These are phyloP conservation scores for Jaenimonas drosophilae DNA, from an alignment of 208 protist species.

Conservation along the genomic window DNA sequence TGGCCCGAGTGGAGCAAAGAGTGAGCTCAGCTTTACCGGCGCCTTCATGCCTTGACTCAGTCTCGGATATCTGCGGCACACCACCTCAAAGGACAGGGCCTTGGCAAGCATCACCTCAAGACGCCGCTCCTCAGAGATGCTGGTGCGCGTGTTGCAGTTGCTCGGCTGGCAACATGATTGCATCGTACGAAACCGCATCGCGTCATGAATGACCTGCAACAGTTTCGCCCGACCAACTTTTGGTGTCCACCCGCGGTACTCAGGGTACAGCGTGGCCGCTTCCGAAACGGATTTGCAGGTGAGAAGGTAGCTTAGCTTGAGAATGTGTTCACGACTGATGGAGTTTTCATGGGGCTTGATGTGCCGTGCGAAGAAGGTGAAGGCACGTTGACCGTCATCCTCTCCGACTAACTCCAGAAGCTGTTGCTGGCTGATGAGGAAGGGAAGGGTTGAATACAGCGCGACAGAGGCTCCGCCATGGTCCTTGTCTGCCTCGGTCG, in stretches of 20 bases:
- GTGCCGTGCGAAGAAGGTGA: conserved; percentile 72
- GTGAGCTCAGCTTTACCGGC: conserved; percentile 7
- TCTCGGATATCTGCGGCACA: conserved; percentile 31
- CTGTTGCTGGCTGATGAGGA: conserved; percentile 66
- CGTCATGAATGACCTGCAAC: conserved; percentile 33
- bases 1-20: conserved; percentile 16
- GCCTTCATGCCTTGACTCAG: conserved; percentile 3
- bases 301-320: conserved; percentile 74
- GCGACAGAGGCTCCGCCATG: conserved; percentile 7
- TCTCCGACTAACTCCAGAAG: conserved; percentile 79
- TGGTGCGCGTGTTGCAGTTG: conserved; percentile 10
- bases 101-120: conserved; percentile 43
- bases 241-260: conserved; percentile 67
- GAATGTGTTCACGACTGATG: conserved; percentile 58
- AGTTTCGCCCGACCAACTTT: conserved; percentile 56
- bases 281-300: conserved; percentile 71
- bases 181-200: conserved; percentile 26
- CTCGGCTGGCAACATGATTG: conserved; percentile 51
- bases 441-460: conserved; percentile 30
- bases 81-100: conserved; percentile 51
- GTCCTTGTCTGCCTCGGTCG: not conserved
- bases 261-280: conserved; percentile 40
- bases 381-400: conserved; percentile 58
- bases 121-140: conserved; percentile 8
- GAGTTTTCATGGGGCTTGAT: conserved; percentile 71